Base-by-base conservation (phyloP, 805 yeast species). In the Suhomyces sp. region DNA sequence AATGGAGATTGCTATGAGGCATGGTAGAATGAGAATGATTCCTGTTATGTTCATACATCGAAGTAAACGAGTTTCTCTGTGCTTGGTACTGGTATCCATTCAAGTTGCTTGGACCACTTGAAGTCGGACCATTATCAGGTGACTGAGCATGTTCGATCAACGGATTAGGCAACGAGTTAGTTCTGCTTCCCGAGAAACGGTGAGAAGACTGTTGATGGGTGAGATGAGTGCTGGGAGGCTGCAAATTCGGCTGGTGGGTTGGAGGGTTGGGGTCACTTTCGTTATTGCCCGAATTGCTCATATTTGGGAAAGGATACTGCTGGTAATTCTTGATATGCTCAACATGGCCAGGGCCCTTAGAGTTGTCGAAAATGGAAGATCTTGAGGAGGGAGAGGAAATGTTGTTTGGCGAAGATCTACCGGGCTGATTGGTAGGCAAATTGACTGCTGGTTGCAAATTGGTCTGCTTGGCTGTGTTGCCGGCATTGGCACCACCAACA, bases 91-190 rank as follows among this genome's bases (percentile, higher is more conserved):
- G 48, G 31, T 38, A 45, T 4, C 48, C 40, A 10, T 47, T 36
- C 9, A 47, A 27, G 15, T 36, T 33, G 6, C 17, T 31, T 8
- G 33, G 6, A 38, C 42, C 42, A 17, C 13, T 27, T 9, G 50
- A 36, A 6, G 46, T 29, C 3, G 47, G 46, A 5, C 33, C 48
- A 26, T 45, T 46, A 7, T 44, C 42, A 19, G 50, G 35, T 5
- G 51, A 17, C 13, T 40, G 36, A 1, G 40, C 49, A 31, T 54
- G 46, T 12, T 61, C 64, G 19, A 52, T 53, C 22, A 46, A 35
- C 3, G 60, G 57, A 9, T 57, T 62, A 1, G 68, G 68, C 38
- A 64, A 57, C 17, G 67, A 63, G 48, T 62, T 60, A 3, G 67
- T 62, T 41, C 68, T 47, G 3, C 59, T 47, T 6, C 49, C 38